Evolutionary conservation across 2,329 filamentous ascomycete genomes (phyloP).

Genomic region (Nothophoma quercina): DNA sequence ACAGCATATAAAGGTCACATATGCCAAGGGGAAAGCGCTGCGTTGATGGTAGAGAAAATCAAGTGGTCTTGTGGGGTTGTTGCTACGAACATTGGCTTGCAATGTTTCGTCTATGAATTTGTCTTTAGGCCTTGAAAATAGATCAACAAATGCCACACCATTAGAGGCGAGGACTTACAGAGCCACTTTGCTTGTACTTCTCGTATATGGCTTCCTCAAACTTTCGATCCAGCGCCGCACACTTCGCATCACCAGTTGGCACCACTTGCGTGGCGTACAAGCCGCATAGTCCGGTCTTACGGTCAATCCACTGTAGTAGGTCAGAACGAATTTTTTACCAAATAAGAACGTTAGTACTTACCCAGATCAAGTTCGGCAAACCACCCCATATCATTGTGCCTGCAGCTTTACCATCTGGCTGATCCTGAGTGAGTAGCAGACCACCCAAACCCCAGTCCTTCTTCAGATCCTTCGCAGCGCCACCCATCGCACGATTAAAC

Average conservation of each 20-base stretch:
- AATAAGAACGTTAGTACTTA: too few species aligned
- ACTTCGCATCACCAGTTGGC: conserved; percentile 39
- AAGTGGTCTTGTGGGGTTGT: too few species aligned
- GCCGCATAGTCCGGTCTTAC: conserved; percentile 38
- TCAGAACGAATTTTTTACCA: too few species aligned
- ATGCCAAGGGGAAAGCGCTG: too few species aligned
- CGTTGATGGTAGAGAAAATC: too few species aligned
- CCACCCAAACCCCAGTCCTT: conserved; percentile 46
- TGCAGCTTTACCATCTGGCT: conserved; percentile 30
- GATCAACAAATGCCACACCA: neutral
- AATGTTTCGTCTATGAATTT: too few species aligned
- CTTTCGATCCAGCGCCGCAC: conserved; percentile 19
- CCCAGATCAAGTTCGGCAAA: conserved; percentile 45
- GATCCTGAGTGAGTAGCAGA: conserved; percentile 32
- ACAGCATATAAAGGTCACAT: too few species aligned
- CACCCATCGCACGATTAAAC: conserved; percentile 37
- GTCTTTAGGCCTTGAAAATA: neutral
- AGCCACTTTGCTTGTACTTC: conserved; percentile 17
- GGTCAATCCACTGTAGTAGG: conserved; percentile 41
- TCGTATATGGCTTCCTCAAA: conserved; percentile 35
- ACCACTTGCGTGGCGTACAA: conserved; percentile 41
- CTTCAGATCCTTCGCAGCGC: conserved; percentile 17
- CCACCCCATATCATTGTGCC: conserved; percentile 47
- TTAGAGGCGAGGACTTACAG: conserved; percentile 14
- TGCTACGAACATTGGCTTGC: too few species aligned